Evolutionary conservation across 2,329 filamentous ascomycete genomes (phyloP).

Genomic region (Aureobasidium sp.): DNA sequence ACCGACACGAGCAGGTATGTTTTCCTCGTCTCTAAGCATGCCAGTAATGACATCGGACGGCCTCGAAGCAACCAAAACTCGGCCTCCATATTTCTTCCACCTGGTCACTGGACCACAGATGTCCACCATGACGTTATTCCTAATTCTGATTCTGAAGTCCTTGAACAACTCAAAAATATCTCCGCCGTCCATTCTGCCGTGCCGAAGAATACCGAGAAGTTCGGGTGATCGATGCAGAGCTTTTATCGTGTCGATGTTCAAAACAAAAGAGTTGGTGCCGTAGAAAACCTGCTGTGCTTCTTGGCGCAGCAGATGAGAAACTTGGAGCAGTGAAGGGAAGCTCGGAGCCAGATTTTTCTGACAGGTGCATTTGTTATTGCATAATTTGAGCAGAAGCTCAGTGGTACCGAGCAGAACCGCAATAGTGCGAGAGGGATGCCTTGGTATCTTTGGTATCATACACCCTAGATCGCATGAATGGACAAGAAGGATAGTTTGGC

Average conservation of each 20-base stretch:
- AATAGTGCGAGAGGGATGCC: no score
- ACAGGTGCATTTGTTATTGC: no score
- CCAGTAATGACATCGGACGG: not conserved
- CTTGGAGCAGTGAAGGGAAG: not conserved
- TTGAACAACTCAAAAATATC: not conserved
- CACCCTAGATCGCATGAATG: no score
- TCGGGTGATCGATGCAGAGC: not conserved
- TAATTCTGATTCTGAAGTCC: not conserved
- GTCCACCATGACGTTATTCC: slow-evolving; percentile 2
- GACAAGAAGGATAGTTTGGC: slow-evolving; percentile 1
- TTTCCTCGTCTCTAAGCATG: not conserved
- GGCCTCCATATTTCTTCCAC: slow-evolving; percentile 1
- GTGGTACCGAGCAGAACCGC: no score
- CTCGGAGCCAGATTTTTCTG: not conserved
- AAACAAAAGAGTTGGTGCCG: not conserved
- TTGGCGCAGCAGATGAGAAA: not conserved
- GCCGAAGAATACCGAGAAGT: not conserved
- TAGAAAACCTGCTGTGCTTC: not conserved
- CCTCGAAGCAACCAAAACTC: not conserved
- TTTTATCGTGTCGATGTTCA: not conserved
- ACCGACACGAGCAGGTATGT: not conserved
- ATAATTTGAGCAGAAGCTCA: no score
- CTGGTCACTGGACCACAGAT: not conserved
- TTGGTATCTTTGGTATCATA: no score
- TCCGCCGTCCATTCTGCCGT: not conserved